Base-by-base conservation (phyloP, 495 filamentous ascomycete species). In the Daldinia grandis region DNA sequence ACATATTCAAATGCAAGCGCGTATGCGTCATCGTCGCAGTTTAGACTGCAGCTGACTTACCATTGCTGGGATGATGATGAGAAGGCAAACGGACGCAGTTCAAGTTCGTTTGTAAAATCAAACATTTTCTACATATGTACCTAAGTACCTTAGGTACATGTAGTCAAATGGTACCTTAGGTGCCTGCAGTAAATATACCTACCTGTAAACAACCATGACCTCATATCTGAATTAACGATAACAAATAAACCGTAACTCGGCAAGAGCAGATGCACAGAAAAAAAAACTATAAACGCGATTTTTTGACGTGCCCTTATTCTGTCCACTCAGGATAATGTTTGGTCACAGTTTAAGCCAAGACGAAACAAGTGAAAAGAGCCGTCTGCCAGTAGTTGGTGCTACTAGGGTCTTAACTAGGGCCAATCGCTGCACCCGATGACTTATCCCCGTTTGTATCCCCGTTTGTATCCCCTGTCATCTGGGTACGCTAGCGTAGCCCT, bases 341-440 rank as follows among this genome's bases (percentile, higher is more conserved):
- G 57, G 65, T 35, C 58, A 42, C 35, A 50, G 31, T 47, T 65
- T 59, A 56, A 63, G 66, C 75, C 75, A 74, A 70, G 70, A 72
- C 74, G 75, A 79, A 80, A 80, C 76, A 75, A 62, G 49, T 65
- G 68, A 68, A 69, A 67, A 54, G 55, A 24, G 63, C 24, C 69
- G 59, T 68, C 74, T 71, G 73, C 60, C 44, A 53, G 49, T 64
- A 53, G 62, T 56, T 56, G 1, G 37, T 57, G 30, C 14, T 0
- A 50, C 24, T 15, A 24, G 47, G 61, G 61, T 65, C 70, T 37
- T 30, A 7, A 51, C 15, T 28, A 25, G 49, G 58, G 58, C 70
- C 70, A 69, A 73, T 73, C 61, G 62, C 64, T 62, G 53, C 27
- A n/a, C 27, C 62, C 57, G 50, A 68, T 33, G 21, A 35, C 19